Conservation (phyloP, 805 yeast genomes). For the Alloascoidea africana region DNA sequence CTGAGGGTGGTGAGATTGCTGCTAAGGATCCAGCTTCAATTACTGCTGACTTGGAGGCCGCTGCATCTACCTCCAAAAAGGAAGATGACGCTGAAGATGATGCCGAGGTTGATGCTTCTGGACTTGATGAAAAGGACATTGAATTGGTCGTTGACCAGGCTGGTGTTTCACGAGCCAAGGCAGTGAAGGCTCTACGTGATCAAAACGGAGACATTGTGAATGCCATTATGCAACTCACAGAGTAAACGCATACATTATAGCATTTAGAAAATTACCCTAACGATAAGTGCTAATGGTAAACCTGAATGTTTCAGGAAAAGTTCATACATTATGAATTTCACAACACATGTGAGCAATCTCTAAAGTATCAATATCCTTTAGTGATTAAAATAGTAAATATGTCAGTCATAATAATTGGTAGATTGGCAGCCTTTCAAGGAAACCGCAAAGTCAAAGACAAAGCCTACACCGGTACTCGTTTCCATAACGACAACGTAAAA, state of each 20-base stretch:
- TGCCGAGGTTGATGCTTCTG: conserved; percentile 72
- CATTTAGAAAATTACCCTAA: no score
- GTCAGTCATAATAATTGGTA: no score
- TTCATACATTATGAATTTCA: no score
- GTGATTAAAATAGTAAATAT: no score
- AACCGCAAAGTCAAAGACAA: no score
- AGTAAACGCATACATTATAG: conserved; percentile 11
- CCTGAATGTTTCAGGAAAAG: no score
- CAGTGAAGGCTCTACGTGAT: conserved; percentile 76
- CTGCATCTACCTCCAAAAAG: conserved; percentile 33
- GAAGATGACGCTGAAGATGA: conserved; percentile 49
- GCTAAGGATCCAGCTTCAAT: conserved; percentile 65
- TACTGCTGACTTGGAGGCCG: conserved; percentile 69
- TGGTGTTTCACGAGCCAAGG: conserved; percentile 76
- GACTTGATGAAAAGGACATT: conserved; percentile 69
- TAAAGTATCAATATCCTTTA: no score
- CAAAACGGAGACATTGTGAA: conserved; percentile 92
- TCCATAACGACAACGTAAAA: no score
- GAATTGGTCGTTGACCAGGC: conserved; percentile 86
- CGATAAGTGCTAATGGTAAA: no score
- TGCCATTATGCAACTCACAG: conserved; percentile 60
- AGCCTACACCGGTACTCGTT: no score
- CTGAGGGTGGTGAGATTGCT: conserved; percentile 11
- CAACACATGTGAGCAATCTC: no score
- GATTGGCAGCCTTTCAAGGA: no score